These are phyloP conservation scores for Candida pseudoviswanathii DNA, from an alignment of 1,139 yeast species.

Conservation along the genomic window DNA sequence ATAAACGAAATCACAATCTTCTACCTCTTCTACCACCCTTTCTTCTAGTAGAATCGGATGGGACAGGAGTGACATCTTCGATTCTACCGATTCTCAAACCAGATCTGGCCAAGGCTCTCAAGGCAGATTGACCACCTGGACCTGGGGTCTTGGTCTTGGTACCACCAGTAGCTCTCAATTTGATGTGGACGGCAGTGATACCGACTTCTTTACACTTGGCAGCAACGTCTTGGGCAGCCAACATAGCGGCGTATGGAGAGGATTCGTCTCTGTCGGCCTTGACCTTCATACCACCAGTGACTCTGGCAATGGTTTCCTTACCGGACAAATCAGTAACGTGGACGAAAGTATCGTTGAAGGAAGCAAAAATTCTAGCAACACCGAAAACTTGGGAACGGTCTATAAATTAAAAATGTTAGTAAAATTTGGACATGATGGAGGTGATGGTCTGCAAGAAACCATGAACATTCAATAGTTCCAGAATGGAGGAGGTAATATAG, in stretches of 20 bases:
- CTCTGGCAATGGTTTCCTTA: constrained; percentile 99
- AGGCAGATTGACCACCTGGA: constrained; percentile 99
- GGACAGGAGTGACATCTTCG: constrained; percentile 99
- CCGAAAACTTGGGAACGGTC: constrained; percentile 83
- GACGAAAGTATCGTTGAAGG: constrained; percentile 99
- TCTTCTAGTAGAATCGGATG: constrained; percentile 99
- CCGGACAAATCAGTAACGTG: constrained; percentile 99
- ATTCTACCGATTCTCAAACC: constrained; percentile 99
- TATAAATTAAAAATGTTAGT: constrained; percentile 12
- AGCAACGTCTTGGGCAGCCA: constrained; percentile 99
- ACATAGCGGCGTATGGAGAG: constrained; percentile 99
- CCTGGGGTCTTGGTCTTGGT: constrained; percentile 99
- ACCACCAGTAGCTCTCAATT: constrained; percentile 99
- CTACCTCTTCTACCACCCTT: constrained; percentile 99
- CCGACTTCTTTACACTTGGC: constrained; percentile 99
- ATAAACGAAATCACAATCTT: constrained; percentile 67
- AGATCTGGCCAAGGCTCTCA: constrained; percentile 99
- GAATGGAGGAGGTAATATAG: neutral
- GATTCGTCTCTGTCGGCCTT: constrained; percentile 99
- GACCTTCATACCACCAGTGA: constrained; percentile 99
- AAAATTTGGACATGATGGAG: neutral
- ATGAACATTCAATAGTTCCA: neutral
- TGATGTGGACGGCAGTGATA: constrained; percentile 98
- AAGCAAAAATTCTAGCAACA: constrained; percentile 99
- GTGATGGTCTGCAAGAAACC: too few species aligned